Base-by-base conservation (phyloP, 2,329 filamentous ascomycete genomes). In the Albifimbria verrucaria region DNA sequence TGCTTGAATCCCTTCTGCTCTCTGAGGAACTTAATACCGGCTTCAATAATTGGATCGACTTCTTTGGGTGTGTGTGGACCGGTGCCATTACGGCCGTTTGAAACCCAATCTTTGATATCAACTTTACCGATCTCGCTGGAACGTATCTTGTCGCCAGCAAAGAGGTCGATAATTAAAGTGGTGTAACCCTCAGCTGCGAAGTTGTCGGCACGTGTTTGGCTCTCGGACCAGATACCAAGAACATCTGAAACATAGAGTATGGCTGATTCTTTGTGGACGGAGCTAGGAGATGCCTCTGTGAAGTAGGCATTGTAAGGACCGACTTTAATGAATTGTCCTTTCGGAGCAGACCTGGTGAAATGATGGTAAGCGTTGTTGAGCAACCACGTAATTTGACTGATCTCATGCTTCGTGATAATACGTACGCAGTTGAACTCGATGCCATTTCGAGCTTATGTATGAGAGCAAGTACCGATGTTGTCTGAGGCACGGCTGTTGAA, bases 161-260 rank as follows among this genome's bases (percentile, higher is more conserved):
- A 65, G 21, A 62, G 32, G 43, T 65, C 63, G 10, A 58, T 49
- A 17, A 65, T 52, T 20, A 65, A 51, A 25, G 55, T 59, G 20
- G 56, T 55, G 55, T 65, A 65, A 32, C 63, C 63, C 32, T 57
- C 57, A 48, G 57, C 55, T 43, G 63, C 62, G 49, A 64, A 62
- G 42, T 61, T 52, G 56, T 65, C 62, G 57, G 77, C 69, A 5
- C 63, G 26, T 6, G 65, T 59, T 50, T 61, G 53, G 50, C 49
- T 56, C 53, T 65, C 65, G 23, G 48, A 20, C 74, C 74, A 78
- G 65, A 79, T 72, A 57, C 78, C 72, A 56, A 78, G 68, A 52
- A 78, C 68, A 57, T 81, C 78, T 12, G 75, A 72, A 9, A 50
- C 22, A 62, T 70, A 69, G 15, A 81, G 68, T 55, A 81, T 70